These are phyloP conservation scores for Mallotus repandus DNA, from an alignment of 441 rosid genomes.

Conservation along the genomic window DNA sequence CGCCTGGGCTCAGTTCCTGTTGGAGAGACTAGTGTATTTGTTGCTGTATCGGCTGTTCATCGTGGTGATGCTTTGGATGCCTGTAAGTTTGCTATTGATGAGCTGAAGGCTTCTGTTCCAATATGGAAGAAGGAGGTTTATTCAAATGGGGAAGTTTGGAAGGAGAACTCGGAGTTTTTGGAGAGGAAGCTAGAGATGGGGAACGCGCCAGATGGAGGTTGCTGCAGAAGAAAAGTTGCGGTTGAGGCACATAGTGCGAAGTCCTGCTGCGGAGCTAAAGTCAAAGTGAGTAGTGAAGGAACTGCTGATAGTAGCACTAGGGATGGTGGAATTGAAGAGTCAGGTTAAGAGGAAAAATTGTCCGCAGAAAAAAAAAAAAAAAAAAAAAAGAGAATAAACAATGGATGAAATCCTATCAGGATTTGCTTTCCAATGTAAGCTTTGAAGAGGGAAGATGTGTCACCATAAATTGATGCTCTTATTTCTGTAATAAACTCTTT, in stretches of 20 bases:
- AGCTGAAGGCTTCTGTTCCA: slow-evolving; percentile 81
- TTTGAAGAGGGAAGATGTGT: no score
- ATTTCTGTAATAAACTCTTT: no score
- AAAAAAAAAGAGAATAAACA: no score
- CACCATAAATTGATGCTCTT: no score
- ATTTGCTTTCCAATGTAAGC: no score
- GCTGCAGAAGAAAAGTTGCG: slow-evolving; percentile 30
- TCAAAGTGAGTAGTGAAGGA: slow-evolving; percentile 23
- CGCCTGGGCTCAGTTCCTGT: slow-evolving; percentile 79
- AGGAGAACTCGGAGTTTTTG: slow-evolving; percentile 75
- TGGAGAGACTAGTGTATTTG: slow-evolving; percentile 79
- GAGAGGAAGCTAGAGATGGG: slow-evolving; percentile 55
- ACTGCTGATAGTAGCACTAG: background rate
- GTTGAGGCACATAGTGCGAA: slow-evolving; percentile 26
- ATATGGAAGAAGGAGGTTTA: slow-evolving; percentile 95
- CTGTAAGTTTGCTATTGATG: slow-evolving; percentile 74
- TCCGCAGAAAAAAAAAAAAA: no score
- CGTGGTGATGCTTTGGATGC: slow-evolving; percentile 77
- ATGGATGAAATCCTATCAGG: no score
- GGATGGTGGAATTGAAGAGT: no score
- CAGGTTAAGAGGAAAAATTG: no score
- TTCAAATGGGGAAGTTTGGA: slow-evolving; percentile 81
- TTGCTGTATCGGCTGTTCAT: slow-evolving; percentile 83
- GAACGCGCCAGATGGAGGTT: slow-evolving; percentile 27
- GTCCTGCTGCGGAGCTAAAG: slow-evolving; percentile 57